Evolutionary conservation across 352 stramenopile genomes (phyloP).

Genomic region (Phytophthora agathidicida): DNA sequence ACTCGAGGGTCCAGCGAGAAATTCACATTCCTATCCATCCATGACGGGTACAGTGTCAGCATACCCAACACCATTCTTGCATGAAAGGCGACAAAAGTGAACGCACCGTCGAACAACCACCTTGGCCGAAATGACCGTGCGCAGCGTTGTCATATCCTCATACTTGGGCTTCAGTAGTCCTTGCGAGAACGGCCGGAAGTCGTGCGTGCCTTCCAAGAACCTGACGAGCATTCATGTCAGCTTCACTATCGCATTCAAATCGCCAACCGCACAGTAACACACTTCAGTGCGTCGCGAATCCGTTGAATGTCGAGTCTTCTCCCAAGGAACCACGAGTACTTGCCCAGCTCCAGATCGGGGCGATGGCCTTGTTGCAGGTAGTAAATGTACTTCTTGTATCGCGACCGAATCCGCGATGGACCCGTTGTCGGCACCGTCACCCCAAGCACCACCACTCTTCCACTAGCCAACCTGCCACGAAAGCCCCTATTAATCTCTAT

Average conservation of each 20-base stretch:
- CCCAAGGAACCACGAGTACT: constrained; percentile 87
- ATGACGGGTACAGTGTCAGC: background rate
- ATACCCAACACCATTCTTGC: background rate
- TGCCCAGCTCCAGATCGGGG: constrained; percentile 68
- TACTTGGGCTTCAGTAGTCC: constrained; percentile 67
- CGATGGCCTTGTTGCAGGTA: constrained; percentile 87
- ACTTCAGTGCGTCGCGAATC: constrained; percentile 72
- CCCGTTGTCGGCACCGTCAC: constrained; percentile 40
- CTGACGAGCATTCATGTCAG: constrained; percentile 23
- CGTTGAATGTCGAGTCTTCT: constrained; percentile 62
- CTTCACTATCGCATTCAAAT: background rate
- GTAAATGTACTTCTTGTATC: constrained; percentile 91
- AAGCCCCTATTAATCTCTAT: constrained; percentile 1
- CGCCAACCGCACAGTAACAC: no score
- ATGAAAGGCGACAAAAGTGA: background rate
- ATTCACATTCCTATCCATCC: constrained; percentile 54
- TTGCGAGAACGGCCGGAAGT: constrained; percentile 86
- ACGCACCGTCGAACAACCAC: constrained; percentile 66
- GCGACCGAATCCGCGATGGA: constrained; percentile 72
- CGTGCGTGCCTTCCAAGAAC: constrained; percentile 68
- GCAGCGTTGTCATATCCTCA: constrained; percentile 64
- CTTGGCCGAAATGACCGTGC: constrained; percentile 67
- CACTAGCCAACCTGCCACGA: constrained; percentile 35
- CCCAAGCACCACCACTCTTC: constrained; percentile 54
- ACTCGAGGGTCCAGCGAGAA: constrained; percentile 70